These are phyloP conservation scores for Climacium dendroides DNA, from an alignment of 225 moss, liverwort and hornwort genomes.

Conservation along the genomic window DNA sequence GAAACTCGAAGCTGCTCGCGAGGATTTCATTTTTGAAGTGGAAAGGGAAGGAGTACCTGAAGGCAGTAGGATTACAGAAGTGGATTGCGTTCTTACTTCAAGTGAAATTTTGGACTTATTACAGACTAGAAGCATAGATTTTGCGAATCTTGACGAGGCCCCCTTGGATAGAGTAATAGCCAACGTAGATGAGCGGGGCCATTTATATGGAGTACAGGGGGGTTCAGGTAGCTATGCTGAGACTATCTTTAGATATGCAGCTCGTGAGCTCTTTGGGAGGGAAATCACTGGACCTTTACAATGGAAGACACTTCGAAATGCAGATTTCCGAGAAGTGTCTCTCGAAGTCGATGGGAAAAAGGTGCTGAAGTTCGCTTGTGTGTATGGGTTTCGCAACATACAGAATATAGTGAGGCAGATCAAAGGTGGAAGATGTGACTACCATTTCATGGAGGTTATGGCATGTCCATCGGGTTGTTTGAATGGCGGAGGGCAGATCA, in stretches of 20 bases:
- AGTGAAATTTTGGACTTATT: conserved; percentile 78
- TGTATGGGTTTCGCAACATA: conserved; percentile 91
- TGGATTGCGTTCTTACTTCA: conserved; percentile 93
- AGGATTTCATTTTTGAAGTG: conserved; percentile 83
- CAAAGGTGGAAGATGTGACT: conserved; percentile 74
- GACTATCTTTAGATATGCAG: conserved; percentile 63
- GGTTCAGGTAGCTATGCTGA: conserved; percentile 95
- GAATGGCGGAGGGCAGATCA: conserved; percentile 95
- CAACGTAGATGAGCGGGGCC: conserved; percentile 72
- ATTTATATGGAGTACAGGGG: conserved; percentile 77
- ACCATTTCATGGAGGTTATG: conserved; percentile 96
- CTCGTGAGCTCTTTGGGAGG: conserved; percentile 53
- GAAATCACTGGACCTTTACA: conserved; percentile 55
- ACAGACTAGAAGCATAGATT: conserved; percentile 41
- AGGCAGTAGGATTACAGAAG: conserved; percentile 48
- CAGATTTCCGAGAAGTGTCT: conserved; percentile 66
- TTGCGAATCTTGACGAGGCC: conserved; percentile 50
- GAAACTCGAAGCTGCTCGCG: conserved; percentile 93
- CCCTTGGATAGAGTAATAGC: conserved; percentile 69
- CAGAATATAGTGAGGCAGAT: conserved; percentile 88
- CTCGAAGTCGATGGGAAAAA: conserved; percentile 65
- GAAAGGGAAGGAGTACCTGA: conserved; percentile 16
- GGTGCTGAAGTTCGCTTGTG: conserved; percentile 82
- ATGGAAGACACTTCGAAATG: conserved; percentile 69
- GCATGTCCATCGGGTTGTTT: conserved; percentile 96